Conservation (phyloP, 345 rosid genomes). For the Linum lewisii region DNA sequence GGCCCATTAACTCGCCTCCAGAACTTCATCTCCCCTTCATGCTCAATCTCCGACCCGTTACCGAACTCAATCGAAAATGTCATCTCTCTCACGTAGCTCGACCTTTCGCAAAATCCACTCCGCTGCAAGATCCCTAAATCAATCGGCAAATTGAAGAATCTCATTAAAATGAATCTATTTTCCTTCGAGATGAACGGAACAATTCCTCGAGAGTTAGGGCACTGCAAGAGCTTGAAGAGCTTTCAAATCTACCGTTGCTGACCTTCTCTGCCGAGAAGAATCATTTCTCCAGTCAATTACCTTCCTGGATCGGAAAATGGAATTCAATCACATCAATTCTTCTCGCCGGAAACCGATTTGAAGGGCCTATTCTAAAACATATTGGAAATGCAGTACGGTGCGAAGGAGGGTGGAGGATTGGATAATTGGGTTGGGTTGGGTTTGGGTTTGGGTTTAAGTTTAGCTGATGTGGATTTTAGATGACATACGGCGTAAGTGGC, state of each 20-base stretch:
- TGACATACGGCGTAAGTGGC: too few relatives aligned
- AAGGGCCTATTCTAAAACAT: conserved; percentile 48
- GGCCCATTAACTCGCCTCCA: conserved; percentile 47
- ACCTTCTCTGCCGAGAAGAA: conserved; percentile 71
- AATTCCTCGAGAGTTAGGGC: conserved; percentile 66
- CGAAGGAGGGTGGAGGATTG: too few relatives aligned
- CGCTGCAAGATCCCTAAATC: conserved; percentile 48
- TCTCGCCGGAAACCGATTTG: conserved; percentile 45
- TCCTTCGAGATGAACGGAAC: conserved; percentile 52
- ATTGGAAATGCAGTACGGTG: too few relatives aligned
- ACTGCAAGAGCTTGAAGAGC: conserved; percentile 51
- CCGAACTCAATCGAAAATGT: conserved; percentile 51
- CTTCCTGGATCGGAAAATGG: conserved; percentile 76
- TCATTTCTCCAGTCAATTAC: conserved; percentile 56
- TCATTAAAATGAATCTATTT: conserved; percentile 48
- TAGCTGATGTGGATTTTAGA: too few relatives aligned
- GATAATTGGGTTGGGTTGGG: too few relatives aligned
- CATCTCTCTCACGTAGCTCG: conserved; percentile 39
- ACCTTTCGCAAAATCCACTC: conserved; percentile 80
- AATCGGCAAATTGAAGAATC: conserved; percentile 42
- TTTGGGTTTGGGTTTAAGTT: too few relatives aligned
- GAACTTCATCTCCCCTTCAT: conserved; percentile 44
- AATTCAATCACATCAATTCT: conserved; percentile 45
- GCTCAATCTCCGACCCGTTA: conserved; percentile 63
- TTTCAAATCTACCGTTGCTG: conserved; percentile 45